Conservation (phyloP, 176 grass and related monocot genomes). For the bread wheat (Triticum aestivum) region DNA sequence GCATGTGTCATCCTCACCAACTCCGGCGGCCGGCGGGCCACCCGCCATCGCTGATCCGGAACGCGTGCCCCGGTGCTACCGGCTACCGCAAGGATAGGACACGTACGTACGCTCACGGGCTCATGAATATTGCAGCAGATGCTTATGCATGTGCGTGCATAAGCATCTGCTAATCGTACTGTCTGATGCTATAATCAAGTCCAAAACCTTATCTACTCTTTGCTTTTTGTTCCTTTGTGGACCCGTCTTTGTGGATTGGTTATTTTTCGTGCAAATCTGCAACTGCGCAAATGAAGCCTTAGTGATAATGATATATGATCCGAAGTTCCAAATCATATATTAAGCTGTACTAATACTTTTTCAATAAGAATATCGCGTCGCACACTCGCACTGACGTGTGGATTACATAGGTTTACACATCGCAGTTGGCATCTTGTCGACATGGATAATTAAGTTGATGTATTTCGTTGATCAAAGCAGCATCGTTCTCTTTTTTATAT, state of each 20-base stretch:
- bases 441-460: background rate
- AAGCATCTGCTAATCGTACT: background rate
- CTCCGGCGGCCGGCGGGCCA: background rate
- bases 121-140: background rate
- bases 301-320: too few relatives aligned
- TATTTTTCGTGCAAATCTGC: too few relatives aligned
- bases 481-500: background rate
- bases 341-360: too few relatives aligned
- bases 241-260: too few relatives aligned
- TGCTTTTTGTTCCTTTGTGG: background rate
- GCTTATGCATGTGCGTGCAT: background rate
- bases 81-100: background rate
- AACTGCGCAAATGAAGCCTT: too few relatives aligned
- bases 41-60: background rate
- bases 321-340: too few relatives aligned
- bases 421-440: background rate
- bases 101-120: background rate
- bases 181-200: background rate
- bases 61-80: background rate
- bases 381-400: background rate
- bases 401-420: background rate
- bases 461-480: background rate
- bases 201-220: background rate
- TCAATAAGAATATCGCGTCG: background rate
- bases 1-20: background rate